Conservation (phyloP, 805 yeast genomes). For the Saturnispora dispora region DNA sequence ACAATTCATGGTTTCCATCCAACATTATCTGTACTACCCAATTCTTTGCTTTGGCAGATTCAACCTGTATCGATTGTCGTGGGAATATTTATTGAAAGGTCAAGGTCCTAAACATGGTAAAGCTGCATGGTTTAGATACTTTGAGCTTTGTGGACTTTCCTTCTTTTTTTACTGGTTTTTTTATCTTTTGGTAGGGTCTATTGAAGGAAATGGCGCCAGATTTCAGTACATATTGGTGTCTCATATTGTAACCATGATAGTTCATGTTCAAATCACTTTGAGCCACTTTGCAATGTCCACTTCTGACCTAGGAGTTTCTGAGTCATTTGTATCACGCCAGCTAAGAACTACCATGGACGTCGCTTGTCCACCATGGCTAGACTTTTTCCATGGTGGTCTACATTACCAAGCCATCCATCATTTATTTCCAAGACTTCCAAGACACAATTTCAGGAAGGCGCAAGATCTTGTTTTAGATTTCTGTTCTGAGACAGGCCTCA, state of each 20-base stretch:
- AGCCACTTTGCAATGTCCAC: constrained; percentile 94
- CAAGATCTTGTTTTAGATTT: constrained; percentile 67
- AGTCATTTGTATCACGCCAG: constrained; percentile 72
- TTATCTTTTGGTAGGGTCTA: constrained; percentile 46
- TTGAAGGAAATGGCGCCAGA: constrained; percentile 47
- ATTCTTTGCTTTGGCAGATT: constrained; percentile 76
- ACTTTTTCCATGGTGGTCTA: constrained; percentile 83
- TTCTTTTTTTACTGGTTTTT: constrained; percentile 79
- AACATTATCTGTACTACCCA: constrained; percentile 66
- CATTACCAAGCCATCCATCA: constrained; percentile 91
- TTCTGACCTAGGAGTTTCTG: constrained; percentile 71
- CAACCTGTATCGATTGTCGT: constrained; percentile 71
- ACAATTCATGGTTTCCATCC: constrained; percentile 47
- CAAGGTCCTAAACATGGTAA: constrained; percentile 73
- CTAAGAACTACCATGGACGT: constrained; percentile 91
- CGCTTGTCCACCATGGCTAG: constrained; percentile 88
- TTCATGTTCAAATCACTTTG: constrained; percentile 87
- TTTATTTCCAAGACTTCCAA: constrained; percentile 78
- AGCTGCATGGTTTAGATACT: constrained; percentile 81
- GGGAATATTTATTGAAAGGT: constrained; percentile 68
- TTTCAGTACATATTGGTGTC: constrained; percentile 59
- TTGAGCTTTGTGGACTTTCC: constrained; percentile 59
- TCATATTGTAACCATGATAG: constrained; percentile 77
- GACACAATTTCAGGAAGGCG: constrained; percentile 73
- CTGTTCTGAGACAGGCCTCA: constrained; percentile 67